Base-by-base conservation (phyloP, 176 grass and related monocot genomes). In the Miscanthus lutarioriparius region DNA sequence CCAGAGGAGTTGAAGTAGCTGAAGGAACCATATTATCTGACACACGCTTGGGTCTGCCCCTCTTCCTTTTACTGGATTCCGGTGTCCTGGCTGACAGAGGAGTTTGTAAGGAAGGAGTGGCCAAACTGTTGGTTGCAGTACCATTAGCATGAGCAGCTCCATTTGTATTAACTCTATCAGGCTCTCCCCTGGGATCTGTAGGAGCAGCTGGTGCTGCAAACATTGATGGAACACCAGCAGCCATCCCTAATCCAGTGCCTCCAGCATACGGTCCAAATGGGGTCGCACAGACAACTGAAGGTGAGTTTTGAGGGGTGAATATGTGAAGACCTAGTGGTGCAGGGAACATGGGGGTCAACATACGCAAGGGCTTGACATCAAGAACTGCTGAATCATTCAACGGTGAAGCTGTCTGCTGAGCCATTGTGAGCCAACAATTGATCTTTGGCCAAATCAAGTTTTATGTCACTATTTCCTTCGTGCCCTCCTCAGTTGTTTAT, bases 281-380 rank as follows among this genome's bases (percentile, higher is more conserved):
- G 33, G 94, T 88, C 33, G 94, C 76, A 81, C 89, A 92, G 28
- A 93, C 75, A 90, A 92, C 82, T 4, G 89, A 90, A 51, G 91
- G 72, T 40, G 85, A 85, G 64, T 88, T 90, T 53, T 90, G 82
- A 82, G 85, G 82, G 64, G 82, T 85, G 80, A 83, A 97, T 73
- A 87, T 92, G 87, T 90, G 81, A 40, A 92, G 62, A 47, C 94
- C 91, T 2, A 91, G 89, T 30, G 91, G 79, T 1, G 91, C 89
- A 48, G 94, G 94, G 70, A 94, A 94, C 94, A 97, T 97, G 36
- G 91, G 94, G 53, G 94, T 84, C 83, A 97, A 83, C 35, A 82
- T 90, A 49, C 87, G 87, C 85, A 97, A 78, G 51, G 91, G 94
- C 78, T 97, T 94, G 41, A 87, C 91, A 15, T 97, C 87, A 32